Percentiles rank a stretch among this genome's conserved stretches.
phyloP scores from a whole-genome alignment of 2,329 filamentous ascomycete genomes.

The Ophiostoma himal-ulmi region DNA sequence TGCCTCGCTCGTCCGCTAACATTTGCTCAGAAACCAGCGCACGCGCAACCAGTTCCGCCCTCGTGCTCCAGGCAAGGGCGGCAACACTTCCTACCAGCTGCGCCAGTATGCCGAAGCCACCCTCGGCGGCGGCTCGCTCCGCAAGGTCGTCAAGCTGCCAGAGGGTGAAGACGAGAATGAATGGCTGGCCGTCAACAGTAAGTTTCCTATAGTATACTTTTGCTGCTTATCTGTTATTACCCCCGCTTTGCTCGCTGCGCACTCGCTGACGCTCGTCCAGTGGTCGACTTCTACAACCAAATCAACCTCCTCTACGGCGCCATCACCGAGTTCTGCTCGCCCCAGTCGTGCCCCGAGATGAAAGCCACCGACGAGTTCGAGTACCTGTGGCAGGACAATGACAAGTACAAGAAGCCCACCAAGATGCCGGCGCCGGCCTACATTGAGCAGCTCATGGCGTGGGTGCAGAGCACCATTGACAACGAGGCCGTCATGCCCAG shows the following conservation, averaged over 20 bases:
- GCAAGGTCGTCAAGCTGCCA: conserved; percentile 93
- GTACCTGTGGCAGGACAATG: conserved; percentile 96
- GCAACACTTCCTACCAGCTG: conserved; percentile 79
- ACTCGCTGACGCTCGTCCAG: conserved; percentile 44
- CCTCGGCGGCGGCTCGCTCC: conserved; percentile 84
- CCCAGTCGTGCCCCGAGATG: conserved; percentile 96
- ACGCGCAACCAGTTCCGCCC: conserved; percentile 89
- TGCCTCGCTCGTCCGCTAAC: neutral
- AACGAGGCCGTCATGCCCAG: conserved; percentile 94
- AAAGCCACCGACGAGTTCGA: conserved; percentile 99
- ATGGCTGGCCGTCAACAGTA: conserved; percentile 96
- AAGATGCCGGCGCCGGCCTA: conserved; percentile 98
- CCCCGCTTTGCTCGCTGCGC: neutral
- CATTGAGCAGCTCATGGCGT: conserved; percentile 95
- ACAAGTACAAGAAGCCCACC: conserved; percentile 89
- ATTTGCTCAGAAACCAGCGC: conserved; percentile 64
- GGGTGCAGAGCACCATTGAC: conserved; percentile 93
- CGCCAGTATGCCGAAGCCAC: conserved; percentile 98
- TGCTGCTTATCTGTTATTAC: neutral
- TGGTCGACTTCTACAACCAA: conserved; percentile 99
- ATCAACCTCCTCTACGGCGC: conserved; percentile 98
- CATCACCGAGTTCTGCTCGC: conserved; percentile 98
- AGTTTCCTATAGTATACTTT: conserved; percentile 28
- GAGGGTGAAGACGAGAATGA: conserved; percentile 97
- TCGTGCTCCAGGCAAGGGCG: conserved; percentile 76